A percentile compares a stretch with the other conserved stretches of the same genome.
Evolutionary conservation across 148 eudicot genomes (phyloP).

Genomic region (Limonium bicolor): DNA sequence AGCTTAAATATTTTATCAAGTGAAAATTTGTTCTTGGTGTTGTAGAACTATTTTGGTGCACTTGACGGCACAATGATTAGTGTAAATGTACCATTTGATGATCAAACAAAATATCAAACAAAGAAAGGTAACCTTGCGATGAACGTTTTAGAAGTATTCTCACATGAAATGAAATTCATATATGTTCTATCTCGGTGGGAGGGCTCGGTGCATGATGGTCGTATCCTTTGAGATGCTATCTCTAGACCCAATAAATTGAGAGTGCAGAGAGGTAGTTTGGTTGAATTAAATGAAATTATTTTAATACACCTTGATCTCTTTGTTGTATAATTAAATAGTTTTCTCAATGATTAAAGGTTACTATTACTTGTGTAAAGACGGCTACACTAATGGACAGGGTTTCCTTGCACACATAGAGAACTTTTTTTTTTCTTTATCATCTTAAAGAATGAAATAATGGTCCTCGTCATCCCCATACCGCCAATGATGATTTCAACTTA

Average conservation of each 20-base stretch:
- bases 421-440: slow-evolving; percentile 4
- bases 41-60: slow-evolving; percentile 12
- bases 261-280: slow-evolving; percentile 1
- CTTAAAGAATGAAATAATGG: slow-evolving; percentile 2
- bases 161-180: slow-evolving; percentile 8
- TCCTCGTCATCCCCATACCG: not conserved
- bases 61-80: slow-evolving; percentile 4
- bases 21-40: not conserved
- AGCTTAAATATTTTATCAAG: not conserved
- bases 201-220: slow-evolving; percentile 6
- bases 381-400: slow-evolving; percentile 9
- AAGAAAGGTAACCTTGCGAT: slow-evolving; percentile 3
- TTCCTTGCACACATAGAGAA: slow-evolving; percentile 11
- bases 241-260: slow-evolving; percentile 7
- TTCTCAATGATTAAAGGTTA: too few relatives aligned
- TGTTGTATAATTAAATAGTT: too few relatives aligned
- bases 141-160: slow-evolving; percentile 12
- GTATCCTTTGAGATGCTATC: slow-evolving; percentile 8
- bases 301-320: not conserved
- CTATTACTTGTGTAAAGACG: slow-evolving; percentile 11
- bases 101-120: slow-evolving; percentile 3
- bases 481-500: slow-evolving; percentile 14
- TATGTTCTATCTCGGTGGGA: slow-evolving; percentile 15
- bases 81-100: slow-evolving; percentile 5
- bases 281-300: not conserved